Base-by-base conservation (phyloP, 768 basidiomycete species). In the Phaffia tasmanica region DNA sequence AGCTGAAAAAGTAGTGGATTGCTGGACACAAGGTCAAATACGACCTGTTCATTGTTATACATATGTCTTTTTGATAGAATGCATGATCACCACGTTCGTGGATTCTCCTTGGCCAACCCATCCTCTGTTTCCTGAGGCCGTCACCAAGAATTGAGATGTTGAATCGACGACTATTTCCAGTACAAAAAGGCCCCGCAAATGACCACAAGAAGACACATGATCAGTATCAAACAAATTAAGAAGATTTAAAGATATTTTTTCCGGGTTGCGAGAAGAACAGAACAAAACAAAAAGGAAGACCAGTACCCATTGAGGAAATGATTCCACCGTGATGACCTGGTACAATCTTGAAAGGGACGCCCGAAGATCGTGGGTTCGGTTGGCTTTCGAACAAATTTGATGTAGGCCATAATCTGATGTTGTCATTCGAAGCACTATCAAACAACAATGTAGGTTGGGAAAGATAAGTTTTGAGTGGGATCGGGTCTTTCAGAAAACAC, bases 281-380 rank as follows among this genome's bases (percentile, higher is more conserved):
- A n/a, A 30, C 18, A 57, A 48, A 50, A 18, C 47, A 47, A 16
- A 32, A 61, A 32, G 19, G 35, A 30, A 83, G 89, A 74, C 78
- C 11, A 42, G 35, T 42, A 97, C 94, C 77, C 83, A 98, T 88
- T 73, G 90, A 86, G 2, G 91, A 94, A 3, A 97, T 83, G 72
- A 86, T 87, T 11, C 93, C 94, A 48, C 93, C 92, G 77, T 95
- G 89, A 78, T 95, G 94, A 0, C 93, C 94, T 15, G 91, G 86
- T 48, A 97, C 87, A 68, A 97, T 92, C 79, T 90, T 92, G 81
- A 94, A 97, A 63, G 85, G 89, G 21, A 86, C 85, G 9, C 85
- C 84, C 64, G 73, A 73, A 60, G 70, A 68, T 42, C 62, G 32
- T 8, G n/a, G 7, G 18, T 75, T 81, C 21, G 80, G 80, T 70